Evolutionary conservation across 768 basidiomycete genomes (phyloP).

Genomic region (Suillus clintonianus): DNA sequence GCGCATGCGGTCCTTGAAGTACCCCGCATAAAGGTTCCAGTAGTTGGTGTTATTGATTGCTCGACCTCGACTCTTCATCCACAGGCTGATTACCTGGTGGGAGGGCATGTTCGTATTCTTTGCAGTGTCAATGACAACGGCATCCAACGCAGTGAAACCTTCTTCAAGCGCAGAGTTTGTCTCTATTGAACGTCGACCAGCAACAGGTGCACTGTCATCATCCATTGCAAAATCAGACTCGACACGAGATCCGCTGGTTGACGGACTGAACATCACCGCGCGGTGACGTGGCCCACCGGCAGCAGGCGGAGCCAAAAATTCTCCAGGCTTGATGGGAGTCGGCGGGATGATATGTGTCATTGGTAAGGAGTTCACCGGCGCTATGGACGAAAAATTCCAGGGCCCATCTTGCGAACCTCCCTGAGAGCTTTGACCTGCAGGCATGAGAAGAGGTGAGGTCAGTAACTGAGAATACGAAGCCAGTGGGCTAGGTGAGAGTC

Average conservation of each 20-base stretch:
- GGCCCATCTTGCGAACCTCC: background rate
- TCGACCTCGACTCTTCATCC: conserved; percentile 7
- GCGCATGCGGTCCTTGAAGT: background rate
- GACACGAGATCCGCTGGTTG: background rate
- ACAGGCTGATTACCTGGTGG: conserved; percentile 7
- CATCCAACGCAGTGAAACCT: background rate
- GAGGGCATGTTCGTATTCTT: background rate
- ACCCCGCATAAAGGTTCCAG: conserved; percentile 7
- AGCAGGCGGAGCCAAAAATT: background rate
- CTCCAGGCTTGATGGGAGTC: background rate
- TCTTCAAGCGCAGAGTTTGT: background rate
- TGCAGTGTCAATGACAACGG: background rate
- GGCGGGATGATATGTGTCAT: background rate
- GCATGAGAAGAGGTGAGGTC: background rate
- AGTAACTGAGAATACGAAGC: background rate
- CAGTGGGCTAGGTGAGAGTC: background rate
- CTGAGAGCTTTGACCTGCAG: background rate
- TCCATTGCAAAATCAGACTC: background rate
- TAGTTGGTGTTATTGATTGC: background rate
- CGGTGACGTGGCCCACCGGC: background rate
- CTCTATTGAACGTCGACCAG: background rate
- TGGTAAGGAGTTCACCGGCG: background rate
- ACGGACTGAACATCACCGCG: background rate
- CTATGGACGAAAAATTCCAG: background rate
- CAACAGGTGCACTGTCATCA: background rate